Evolutionary conservation across 202 grass and related monocot genomes (phyloP), one percentile per base, ranked within the genome.

Genomic region (Saccharum hybrid): DNA sequence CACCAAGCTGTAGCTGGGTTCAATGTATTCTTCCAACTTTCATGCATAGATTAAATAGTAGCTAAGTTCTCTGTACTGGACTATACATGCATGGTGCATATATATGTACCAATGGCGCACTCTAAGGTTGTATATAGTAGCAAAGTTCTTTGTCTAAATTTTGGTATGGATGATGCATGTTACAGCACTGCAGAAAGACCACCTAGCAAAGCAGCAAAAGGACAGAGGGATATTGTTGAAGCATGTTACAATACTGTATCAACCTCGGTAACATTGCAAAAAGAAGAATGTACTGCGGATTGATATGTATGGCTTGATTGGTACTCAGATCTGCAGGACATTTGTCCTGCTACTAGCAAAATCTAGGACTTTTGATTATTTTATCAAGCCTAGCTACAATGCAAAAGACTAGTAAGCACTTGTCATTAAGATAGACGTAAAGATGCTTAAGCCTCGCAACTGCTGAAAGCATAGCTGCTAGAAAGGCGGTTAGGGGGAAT

Each of bases 361-460:
- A 71, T 90, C 76, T 84, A 80, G 76, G 81, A 87, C 71, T 48
- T 75, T 76, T 76, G 26, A 59, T 48, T 81, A 67, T 66, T 80
- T 57, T 81, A 45, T 60, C 42, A 41, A 37, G 46, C 76, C 71
- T 87, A 87, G n/a, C 71, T 83, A 49, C 63, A 81, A 19, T 71
- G 75, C 63, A 72, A 87, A 90, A 87, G 85, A 72, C 75, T 81
- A 76, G 4, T 39, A 76, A 87, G 84, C 88, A 90, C 88, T 90
- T 90, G 84, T 87, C 76, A 87, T 90, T 87, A 87, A 90, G 80
- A 90, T 87, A 90, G 63, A 71, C 41, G 70, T 71, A 75, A 87
- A 90, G 84, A 87, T 90, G 63, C 80, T 83, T 81, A 78, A 78
- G 86, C 16, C 54, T 82, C 54, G 28, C 71, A 87, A 16, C 71